Base-by-base conservation (phyloP, 345 rosid species). In the Heritiera littoralis region DNA sequence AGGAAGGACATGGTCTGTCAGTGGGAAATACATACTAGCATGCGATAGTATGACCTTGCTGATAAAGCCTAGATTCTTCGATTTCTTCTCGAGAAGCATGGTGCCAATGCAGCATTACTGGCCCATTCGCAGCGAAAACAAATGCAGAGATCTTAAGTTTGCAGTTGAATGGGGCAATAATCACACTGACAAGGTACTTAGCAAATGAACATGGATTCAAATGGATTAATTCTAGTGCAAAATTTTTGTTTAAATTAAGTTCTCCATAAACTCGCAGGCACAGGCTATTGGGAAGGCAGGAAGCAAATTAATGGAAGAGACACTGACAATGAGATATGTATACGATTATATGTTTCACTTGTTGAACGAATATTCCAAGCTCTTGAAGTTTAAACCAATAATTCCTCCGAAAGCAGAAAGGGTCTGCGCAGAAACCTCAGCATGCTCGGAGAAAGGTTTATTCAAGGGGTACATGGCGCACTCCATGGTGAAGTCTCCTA, bases 261-360 rank as follows among this genome's bases (percentile, higher is more conserved):
- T 23, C 28, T 23, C 28, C 28, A 23, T 23, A 23, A 23, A 23
- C 28, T 23, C 65, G 30, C 82, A 88, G 95, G 95, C 93, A 55
- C 75, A 73, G 77, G 80, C 63, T 6, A 87, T 89, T 49, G 95
- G 93, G 75, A 51, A 84, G 52, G 83, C 82, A 58, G 92, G 88
- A 65, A 89, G 88, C 72, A 84, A 79, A 48, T 88, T 84, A 77
- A 72, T 88, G 1, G 67, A 82, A 68, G 86, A 88, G 80, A 64
- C 79, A 17, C 49, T 91, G 30, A 81, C 82, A 74, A 87, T 91
- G 89, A 82, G 81, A 20, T 81, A 80, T 55, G 90, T 87, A 11
- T 89, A 91, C 38, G 92, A 87, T 66, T 91, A 91, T 81, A 91
- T 89, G 90, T 79, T 91, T 10, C 89, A 91, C 81, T 79, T 84